Percentiles rank a stretch among this genome's conserved stretches.
phyloP scores from a whole-genome alignment of 441 rosid genomes.

The Arabidopsis hybrid region DNA sequence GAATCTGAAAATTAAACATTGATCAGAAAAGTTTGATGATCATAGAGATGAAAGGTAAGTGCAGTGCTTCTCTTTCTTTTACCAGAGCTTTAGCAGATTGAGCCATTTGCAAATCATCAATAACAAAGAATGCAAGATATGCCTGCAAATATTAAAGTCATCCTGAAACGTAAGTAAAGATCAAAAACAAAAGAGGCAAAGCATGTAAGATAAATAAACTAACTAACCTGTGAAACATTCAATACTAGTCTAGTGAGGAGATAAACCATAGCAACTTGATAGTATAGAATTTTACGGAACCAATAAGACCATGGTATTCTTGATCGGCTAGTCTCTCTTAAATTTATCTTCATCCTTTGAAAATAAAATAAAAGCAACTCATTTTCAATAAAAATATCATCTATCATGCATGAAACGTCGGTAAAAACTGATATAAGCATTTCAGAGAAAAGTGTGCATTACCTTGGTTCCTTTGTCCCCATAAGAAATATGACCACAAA shows the following conservation, averaged over 20 bases:
- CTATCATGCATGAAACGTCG: conserved; percentile 17
- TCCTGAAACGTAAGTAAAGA: conserved; percentile 9
- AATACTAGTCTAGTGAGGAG: conserved; percentile 82
- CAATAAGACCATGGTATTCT: conserved; percentile 91
- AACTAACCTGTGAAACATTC: conserved; percentile 90
- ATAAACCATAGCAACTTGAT: conserved; percentile 94
- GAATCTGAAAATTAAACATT: conserved; percentile 57
- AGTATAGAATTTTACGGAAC: conserved; percentile 84
- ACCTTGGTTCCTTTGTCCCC: conserved; percentile 93
- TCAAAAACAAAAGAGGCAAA: conserved; percentile 3
- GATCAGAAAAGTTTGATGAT: conserved; percentile 33
- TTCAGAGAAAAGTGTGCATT: conserved; percentile 19
- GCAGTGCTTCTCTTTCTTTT: conserved; percentile 21
- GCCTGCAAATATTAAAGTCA: conserved; percentile 57
- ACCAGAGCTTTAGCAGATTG: conserved; percentile 96
- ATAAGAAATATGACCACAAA: conserved; percentile 82
- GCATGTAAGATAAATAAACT: conserved; percentile 32
- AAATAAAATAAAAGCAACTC: conserved; percentile 9
- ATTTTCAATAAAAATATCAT: neutral
- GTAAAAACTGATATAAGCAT: neutral
- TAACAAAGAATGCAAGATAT: conserved; percentile 94
- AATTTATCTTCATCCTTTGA: conserved; percentile 55
- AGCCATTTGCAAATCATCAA: conserved; percentile 82
- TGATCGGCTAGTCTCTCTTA: conserved; percentile 51
- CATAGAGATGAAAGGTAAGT: neutral